Evolutionary conservation across 345 rosid genomes (phyloP), one percentile per base, ranked within the genome.

Genomic region (Pelargonium nanum): DNA sequence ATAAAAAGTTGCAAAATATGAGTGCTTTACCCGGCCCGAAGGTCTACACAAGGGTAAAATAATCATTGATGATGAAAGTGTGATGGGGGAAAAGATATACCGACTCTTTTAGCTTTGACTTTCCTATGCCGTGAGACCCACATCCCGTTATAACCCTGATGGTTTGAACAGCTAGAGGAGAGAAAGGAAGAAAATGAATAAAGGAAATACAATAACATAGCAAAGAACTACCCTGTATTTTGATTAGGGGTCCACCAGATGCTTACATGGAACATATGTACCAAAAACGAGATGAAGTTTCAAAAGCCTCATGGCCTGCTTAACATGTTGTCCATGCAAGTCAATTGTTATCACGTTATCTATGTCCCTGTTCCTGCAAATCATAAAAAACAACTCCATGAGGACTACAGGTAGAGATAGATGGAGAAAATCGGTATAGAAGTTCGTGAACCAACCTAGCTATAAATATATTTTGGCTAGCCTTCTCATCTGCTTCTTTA

Each of bases 121-220:
- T 89, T 52, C 98, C 95, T 45, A 76, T 57, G 57, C 96, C 96
- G 68, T 80, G 85, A 4, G 81, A 34, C 57, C 98, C 96, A 56
- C 95, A 89, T 65, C 98, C 98, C 26, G 98, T 89, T 65, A 92
- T 92, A 55, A 89, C 96, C 72, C 95, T 88, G 32, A 92, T 85
- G 65, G 80, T 82, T 64, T 75, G 91, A 68, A 89, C 66, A 19
- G 95, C 98, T 92, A 79, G 60, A 60, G 58, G 59, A 74, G 57
- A 65, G 13, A 25, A 72, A 19, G 64, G 56, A 52, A 53, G 62
- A 30, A 45, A 50, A 59, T 64, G 50, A 63, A 45, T 57, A 0
- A 67, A 19, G 16, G 59, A 24, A 56, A 63, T 7, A 60, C 16
- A 23, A 21, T 48, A n/a, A 25, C 20, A 30, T 26, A 4, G n/a